phyloP scores from a whole-genome alignment of 225 moss, liverwort and hornwort species.

The Neckera pumila region DNA sequence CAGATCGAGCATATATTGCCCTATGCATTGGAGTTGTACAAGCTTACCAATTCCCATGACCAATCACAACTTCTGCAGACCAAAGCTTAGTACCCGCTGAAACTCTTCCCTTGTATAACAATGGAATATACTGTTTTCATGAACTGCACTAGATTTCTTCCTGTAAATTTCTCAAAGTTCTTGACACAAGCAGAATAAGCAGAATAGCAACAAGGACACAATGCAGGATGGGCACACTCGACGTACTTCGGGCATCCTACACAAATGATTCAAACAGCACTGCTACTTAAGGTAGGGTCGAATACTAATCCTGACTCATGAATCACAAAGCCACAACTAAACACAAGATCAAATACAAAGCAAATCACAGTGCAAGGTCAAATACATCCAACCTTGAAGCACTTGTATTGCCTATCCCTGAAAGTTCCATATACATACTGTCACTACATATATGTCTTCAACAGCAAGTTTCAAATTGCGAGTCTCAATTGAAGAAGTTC shows the following conservation, averaged over 20 bases:
- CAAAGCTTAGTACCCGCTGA: neutral
- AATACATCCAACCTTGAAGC: neutral
- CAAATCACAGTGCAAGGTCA: neutral
- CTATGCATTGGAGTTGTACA: neutral
- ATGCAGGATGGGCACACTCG: neutral
- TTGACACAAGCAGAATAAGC: neutral
- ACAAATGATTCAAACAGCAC: neutral
- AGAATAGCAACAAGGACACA: neutral
- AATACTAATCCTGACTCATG: neutral
- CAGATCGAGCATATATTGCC: no score
- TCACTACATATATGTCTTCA: neutral
- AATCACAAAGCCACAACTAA: neutral
- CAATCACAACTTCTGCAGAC: neutral
- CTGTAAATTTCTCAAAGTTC: neutral
- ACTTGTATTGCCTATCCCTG: neutral
- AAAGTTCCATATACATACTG: neutral
- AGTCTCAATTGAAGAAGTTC: neutral
- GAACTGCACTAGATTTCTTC: neutral
- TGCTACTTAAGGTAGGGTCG: neutral
- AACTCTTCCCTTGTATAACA: neutral
- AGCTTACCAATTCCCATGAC: neutral
- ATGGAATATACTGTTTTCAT: neutral
- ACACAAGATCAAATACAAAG: neutral
- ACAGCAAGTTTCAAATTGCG: neutral
- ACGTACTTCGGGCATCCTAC: no score